phyloP scores from a whole-genome alignment of 495 filamentous ascomycete species.

The Lasiosphaeria ovina region DNA sequence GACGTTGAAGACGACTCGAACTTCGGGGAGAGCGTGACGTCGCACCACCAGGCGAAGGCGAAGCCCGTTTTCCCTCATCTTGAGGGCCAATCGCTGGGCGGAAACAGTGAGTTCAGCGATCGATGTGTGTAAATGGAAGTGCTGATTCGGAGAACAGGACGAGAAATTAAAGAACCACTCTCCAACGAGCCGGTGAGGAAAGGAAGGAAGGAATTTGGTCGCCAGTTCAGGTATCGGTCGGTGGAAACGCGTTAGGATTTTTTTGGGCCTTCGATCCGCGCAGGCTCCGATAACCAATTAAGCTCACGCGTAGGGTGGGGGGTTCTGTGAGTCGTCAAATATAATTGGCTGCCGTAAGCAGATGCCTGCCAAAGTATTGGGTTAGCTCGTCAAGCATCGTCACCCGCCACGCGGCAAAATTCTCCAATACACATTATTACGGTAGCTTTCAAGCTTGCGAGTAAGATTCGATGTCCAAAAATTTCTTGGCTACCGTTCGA shows the following conservation, averaged over 20 bases:
- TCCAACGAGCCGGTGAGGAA: background rate
- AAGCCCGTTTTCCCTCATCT: conserved; percentile 49
- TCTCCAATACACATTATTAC: no score
- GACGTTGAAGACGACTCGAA: conserved; percentile 71
- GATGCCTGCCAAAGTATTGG: no score
- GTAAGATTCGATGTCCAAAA: no score
- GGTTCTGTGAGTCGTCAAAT: no score
- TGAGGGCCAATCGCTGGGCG: conserved; percentile 7
- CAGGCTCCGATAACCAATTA: background rate
- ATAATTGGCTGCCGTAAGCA: no score
- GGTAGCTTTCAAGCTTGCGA: no score
- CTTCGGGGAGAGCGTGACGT: conserved; percentile 75
- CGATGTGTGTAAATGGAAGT: background rate
- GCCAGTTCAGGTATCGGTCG: background rate
- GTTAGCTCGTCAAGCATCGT: no score
- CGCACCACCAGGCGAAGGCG: conserved; percentile 79
- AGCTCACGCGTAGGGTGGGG: no score
- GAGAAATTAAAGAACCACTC: background rate
- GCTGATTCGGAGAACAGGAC: background rate
- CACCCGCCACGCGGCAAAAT: no score
- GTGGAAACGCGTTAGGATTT: background rate
- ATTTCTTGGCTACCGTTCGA: no score
- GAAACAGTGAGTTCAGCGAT: background rate
- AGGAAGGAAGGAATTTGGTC: background rate
- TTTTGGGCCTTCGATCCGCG: background rate